Percentiles rank a stretch among this genome's conserved stretches.
Conservation (phyloP, 2,329 filamentous ascomycete genomes). For the Colletotrichum sp. region DNA sequence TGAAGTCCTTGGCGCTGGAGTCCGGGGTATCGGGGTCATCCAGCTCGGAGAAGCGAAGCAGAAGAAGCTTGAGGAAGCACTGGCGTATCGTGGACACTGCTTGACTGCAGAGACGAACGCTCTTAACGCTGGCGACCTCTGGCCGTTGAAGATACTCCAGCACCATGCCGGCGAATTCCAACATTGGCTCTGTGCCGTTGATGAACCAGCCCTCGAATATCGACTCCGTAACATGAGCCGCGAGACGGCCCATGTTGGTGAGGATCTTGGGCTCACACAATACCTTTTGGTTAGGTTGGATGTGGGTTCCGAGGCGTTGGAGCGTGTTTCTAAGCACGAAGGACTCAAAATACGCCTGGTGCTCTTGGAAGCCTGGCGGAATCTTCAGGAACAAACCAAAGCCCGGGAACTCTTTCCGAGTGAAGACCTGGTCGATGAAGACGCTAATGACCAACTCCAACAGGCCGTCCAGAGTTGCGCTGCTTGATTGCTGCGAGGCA, state of each 20-base stretch:
- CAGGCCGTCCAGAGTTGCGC: slow-evolving; percentile 76
- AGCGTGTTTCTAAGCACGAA: slow-evolving; percentile 82
- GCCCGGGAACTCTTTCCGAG: slow-evolving; percentile 88
- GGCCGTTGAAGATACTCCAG: slow-evolving; percentile 89
- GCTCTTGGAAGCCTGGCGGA: slow-evolving; percentile 90
- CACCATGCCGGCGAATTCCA: slow-evolving; percentile 85
- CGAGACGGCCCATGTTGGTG: slow-evolving; percentile 84
- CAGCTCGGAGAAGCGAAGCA: slow-evolving; percentile 84
- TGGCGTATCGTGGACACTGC: slow-evolving; percentile 77
- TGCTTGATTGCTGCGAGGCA: slow-evolving; percentile 59
- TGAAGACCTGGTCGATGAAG: slow-evolving; percentile 85
- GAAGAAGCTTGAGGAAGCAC: slow-evolving; percentile 78
- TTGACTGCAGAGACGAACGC: slow-evolving; percentile 88
- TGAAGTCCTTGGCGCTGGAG: slow-evolving; percentile 70
- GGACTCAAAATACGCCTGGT: slow-evolving; percentile 94
- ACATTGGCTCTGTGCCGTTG: slow-evolving; percentile 79
- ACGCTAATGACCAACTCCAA: slow-evolving; percentile 79
- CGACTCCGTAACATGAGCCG: slow-evolving; percentile 82
- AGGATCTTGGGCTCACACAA: slow-evolving; percentile 83
- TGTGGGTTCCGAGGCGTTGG: slow-evolving; percentile 69
- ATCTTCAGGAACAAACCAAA: slow-evolving; percentile 86
- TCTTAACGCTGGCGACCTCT: slow-evolving; percentile 81
- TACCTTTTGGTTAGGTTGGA: slow-evolving; percentile 74
- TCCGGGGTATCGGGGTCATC: slow-evolving; percentile 69
- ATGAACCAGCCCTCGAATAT: slow-evolving; percentile 98